phyloP scores from a whole-genome alignment of 2,329 filamentous ascomycete species.

The Colletotrichum tanaceti region DNA sequence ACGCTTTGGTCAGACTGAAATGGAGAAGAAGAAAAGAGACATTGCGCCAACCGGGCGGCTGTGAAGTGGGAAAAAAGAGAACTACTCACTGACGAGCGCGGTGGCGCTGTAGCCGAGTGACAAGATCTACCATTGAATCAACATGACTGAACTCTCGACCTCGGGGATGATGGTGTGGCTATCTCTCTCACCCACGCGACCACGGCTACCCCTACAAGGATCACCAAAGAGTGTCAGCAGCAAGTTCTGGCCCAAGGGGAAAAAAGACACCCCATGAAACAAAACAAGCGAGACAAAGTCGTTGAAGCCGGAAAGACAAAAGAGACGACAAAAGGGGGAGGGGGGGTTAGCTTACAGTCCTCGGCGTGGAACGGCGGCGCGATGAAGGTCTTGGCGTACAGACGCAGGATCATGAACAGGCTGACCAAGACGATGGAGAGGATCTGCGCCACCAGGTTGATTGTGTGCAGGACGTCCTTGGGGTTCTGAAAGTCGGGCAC shows the following conservation, averaged over 20 bases:
- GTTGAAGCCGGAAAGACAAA: no score
- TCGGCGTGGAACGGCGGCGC: conserved; percentile 42
- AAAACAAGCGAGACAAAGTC: no score
- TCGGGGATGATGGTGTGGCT: no score
- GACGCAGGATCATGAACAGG: conserved; percentile 44
- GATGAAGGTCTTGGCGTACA: conserved; percentile 44
- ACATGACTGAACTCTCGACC: background rate
- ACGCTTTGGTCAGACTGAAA: background rate
- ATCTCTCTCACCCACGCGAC: conserved; percentile 27
- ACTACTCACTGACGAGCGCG: conserved; percentile 43
- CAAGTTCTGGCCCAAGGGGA: fast-evolving
- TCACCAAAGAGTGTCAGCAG: background rate
- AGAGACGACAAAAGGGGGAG: no score
- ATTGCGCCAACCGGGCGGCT: no score
- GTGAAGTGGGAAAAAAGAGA: fast-evolving
- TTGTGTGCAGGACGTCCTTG: conserved; percentile 44
- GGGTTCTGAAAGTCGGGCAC: conserved; percentile 45
- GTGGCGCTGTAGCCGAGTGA: conserved; percentile 47
- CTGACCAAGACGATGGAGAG: conserved; percentile 45
- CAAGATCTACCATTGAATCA: conserved; percentile 42
- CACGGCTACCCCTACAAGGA: conserved; percentile 21
- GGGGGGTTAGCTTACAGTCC: conserved; percentile 44
- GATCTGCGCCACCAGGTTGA: conserved; percentile 46
- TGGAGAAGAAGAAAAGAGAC: no score
- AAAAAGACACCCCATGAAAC: no score